Evolutionary conservation across 371 early-diverging fungal genomes (phyloP), one percentile per base, ranked within the genome.

Genomic region (Actinomortierella wolfii): DNA sequence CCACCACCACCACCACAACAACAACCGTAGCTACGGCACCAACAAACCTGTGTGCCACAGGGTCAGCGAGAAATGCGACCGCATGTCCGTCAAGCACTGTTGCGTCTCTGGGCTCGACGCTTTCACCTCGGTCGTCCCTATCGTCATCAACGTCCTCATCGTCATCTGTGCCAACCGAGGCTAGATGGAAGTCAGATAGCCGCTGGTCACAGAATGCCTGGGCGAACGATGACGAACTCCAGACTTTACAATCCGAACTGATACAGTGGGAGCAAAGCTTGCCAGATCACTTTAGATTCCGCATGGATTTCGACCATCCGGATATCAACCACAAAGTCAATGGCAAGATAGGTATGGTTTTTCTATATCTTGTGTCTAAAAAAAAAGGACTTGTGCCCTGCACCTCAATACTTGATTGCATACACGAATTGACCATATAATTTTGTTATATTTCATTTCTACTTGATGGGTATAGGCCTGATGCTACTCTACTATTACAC

Each of bases 261-360:
- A 15, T 15, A 18, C 21, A 20, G 24, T 47, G 47, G 47, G 47
- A 47, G 21, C 11, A 21, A 11, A 3, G 17, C 8, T 8, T 47
- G 11, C 47, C 47, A 8, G 20, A 20, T 1, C 20, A 8, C 21
- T 21, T 47, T 24, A 1, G 20, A 2, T 47, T 47, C 20, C 47
- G 47, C 18, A 3, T 18, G 20, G 47, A 47, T 8, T 11, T 18
- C 8, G 21, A 47, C 20, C 11, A 47, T 11, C 20, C 11, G 3
- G 20, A 20, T 47, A 21, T 47, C 20, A 47, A 47, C 21, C 47
- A 47, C 21, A 21, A 47, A 21, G 47, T 47, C 47, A 47, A 47
- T 47, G 47, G 47, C 47, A 47, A 47, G 20, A 47, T 47, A 21
- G 47, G 47, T 47, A 47, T 8, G 45, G 4, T 20, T 41, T 44